phyloP scores from a whole-genome alignment of 1,139 yeast genomes.

The Saccharomyces hybrid region DNA sequence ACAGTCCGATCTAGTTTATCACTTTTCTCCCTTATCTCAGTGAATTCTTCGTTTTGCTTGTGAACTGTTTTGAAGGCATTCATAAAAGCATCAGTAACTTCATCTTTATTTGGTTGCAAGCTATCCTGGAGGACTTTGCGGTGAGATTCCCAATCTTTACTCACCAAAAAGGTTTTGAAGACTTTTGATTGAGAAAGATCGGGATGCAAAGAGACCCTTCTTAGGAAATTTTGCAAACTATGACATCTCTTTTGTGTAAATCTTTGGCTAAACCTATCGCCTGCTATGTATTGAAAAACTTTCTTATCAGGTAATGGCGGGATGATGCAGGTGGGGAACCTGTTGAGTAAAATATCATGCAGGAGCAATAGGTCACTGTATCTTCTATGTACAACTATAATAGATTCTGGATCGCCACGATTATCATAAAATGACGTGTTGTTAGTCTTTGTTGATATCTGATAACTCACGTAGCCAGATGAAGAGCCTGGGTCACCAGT shows the following conservation, averaged over 20 bases:
- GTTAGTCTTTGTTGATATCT: constrained; percentile 56
- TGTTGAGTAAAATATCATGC: constrained; percentile 64
- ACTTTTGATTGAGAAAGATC: constrained; percentile 60
- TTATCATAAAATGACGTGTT: constrained; percentile 38
- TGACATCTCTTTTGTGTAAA: constrained; percentile 81
- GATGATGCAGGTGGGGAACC: constrained; percentile 74
- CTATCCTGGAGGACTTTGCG: constrained; percentile 38
- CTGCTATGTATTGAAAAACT: constrained; percentile 84
- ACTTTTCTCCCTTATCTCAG: constrained; percentile 74
- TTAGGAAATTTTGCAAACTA: constrained; percentile 68
- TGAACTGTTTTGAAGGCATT: constrained; percentile 82
- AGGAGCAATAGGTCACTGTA: constrained; percentile 77
- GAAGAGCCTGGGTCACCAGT: constrained; percentile 58
- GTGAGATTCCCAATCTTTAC: constrained; percentile 78
- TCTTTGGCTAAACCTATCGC: constrained; percentile 78
- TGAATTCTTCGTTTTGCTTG: constrained; percentile 68
- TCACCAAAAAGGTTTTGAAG: constrained; percentile 68
- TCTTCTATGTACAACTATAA: constrained; percentile 60
- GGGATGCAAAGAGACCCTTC: constrained; percentile 69
- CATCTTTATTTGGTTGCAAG: constrained; percentile 24
- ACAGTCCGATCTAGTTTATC: constrained; percentile 81
- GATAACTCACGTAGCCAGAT: constrained; percentile 60
- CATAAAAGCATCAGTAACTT: constrained; percentile 72
- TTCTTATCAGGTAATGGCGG: constrained; percentile 95
- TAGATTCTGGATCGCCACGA: constrained; percentile 34